Evolutionary conservation across 768 basidiomycete genomes (phyloP).

Genomic region (Suillus brevipes): DNA sequence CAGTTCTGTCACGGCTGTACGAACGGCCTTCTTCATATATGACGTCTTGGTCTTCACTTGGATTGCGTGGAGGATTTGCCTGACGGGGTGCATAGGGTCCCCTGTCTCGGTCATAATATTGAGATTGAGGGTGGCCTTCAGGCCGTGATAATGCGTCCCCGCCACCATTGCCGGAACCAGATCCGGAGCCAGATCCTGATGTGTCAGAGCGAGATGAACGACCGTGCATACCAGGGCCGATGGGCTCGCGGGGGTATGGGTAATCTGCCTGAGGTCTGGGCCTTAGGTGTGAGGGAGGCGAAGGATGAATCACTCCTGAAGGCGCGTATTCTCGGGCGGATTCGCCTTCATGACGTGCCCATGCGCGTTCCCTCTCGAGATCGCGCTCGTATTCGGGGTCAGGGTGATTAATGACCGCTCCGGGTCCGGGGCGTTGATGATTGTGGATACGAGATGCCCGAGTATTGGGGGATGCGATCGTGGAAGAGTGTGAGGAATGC

Average conservation of each 20-base stretch:
- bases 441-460: constrained; percentile 51
- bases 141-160: constrained; percentile 52
- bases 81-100: constrained; percentile 52
- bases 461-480: constrained; percentile 33
- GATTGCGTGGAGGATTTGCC: constrained; percentile 39
- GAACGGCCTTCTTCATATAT: constrained; percentile 55
- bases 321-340: constrained; percentile 32
- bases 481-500: constrained; percentile 35
- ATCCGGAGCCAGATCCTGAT: constrained; percentile 56
- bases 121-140: constrained; percentile 50
- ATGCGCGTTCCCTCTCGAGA: constrained; percentile 47
- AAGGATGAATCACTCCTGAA: constrained; percentile 36
- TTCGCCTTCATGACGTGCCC: constrained; percentile 42
- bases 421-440: constrained; percentile 70
- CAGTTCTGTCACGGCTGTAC: constrained; percentile 37
- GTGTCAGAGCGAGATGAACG: constrained; percentile 56
- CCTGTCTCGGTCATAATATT: constrained; percentile 52
- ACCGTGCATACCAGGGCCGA: constrained; percentile 31
- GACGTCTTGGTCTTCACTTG: constrained; percentile 51
- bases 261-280: constrained; percentile 36
- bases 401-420: constrained; percentile 49
- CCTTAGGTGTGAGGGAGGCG: constrained; percentile 41
- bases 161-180: constrained; percentile 35
- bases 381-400: constrained; percentile 40
- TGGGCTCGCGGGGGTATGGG: constrained; percentile 32